These are phyloP conservation scores for Neonectria magnoliae DNA, from an alignment of 2,329 filamentous ascomycete genomes.

Conservation along the genomic window DNA sequence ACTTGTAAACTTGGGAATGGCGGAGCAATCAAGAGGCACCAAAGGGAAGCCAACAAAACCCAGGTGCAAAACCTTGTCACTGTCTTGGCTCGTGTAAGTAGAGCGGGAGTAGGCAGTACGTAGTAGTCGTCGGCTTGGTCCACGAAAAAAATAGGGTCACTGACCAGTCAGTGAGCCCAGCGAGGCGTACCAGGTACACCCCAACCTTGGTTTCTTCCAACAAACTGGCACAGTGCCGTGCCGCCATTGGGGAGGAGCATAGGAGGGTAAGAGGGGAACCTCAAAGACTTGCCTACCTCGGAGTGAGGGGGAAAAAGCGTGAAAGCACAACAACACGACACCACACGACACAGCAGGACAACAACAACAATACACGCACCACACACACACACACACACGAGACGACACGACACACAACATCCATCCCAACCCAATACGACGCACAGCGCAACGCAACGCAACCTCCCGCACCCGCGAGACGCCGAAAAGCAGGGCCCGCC, in stretches of 20 bases:
- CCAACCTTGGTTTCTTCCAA: neutral
- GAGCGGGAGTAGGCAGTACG: neutral
- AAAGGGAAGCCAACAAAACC: slow-evolving; percentile 27
- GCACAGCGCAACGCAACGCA: slow-evolving; percentile 30
- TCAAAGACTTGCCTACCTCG: slow-evolving; percentile 1
- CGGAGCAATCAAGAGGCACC: slow-evolving; percentile 1
- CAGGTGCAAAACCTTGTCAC: slow-evolving; percentile 38
- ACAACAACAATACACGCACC: slow-evolving; percentile 21
- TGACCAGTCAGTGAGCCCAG: slow-evolving; percentile 6
- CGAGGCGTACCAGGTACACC: slow-evolving; percentile 31
- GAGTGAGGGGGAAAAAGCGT: slow-evolving; percentile 7
- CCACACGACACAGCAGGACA: slow-evolving; percentile 35
- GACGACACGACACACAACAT: slow-evolving; percentile 13
- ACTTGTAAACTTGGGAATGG: slow-evolving; percentile 3
- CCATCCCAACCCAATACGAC: slow-evolving; percentile 13
- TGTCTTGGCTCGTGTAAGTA: slow-evolving; percentile 23
- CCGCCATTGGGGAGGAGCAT: slow-evolving; percentile 32
- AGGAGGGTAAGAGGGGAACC: slow-evolving; percentile 25
- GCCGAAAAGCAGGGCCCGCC: slow-evolving; percentile 24
- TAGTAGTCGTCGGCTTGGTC: neutral
- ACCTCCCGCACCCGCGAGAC: slow-evolving; percentile 29
- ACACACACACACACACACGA: slow-evolving; percentile 5
- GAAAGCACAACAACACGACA: slow-evolving; percentile 27
- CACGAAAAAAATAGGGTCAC: neutral
- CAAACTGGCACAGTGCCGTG: slow-evolving; percentile 38